Conservation (phyloP, 108 stramenopile species). For the Pseudonitzschia delicatissima region DNA sequence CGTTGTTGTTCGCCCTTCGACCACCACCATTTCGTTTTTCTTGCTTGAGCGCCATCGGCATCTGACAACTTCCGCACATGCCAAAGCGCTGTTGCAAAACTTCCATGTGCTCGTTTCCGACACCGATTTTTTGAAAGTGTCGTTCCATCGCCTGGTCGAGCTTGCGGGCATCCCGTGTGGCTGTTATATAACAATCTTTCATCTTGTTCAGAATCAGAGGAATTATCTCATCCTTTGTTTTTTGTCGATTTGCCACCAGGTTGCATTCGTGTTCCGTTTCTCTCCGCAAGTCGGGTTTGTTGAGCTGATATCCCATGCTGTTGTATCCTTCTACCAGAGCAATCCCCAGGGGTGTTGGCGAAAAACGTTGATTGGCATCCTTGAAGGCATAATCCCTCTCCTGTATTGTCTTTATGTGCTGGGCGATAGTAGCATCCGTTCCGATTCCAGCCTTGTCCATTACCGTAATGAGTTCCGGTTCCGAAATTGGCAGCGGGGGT, state of each 20-base stretch:
- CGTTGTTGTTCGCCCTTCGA: slow-evolving; percentile 22
- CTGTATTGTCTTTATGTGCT: slow-evolving; percentile 82
- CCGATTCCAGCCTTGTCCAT: slow-evolving; percentile 90
- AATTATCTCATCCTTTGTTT: slow-evolving; percentile 74
- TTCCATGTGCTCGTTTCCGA: slow-evolving; percentile 34
- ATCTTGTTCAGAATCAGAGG: slow-evolving; percentile 74
- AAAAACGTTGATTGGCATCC: slow-evolving; percentile 72
- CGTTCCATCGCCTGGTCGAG: slow-evolving; percentile 80
- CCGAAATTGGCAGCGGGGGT: slow-evolving; percentile 69
- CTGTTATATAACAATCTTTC: slow-evolving; percentile 66
- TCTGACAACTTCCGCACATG: slow-evolving; percentile 66
- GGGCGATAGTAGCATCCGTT: slow-evolving; percentile 94
- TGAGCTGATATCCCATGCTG: slow-evolving; percentile 93
- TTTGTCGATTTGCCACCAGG: slow-evolving; percentile 66
- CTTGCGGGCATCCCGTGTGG: slow-evolving; percentile 74
- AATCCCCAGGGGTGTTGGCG: slow-evolving; percentile 83
- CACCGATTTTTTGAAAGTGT: slow-evolving; percentile 62
- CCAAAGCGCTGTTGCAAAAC: slow-evolving; percentile 60
- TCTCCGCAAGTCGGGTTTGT: slow-evolving; percentile 87
- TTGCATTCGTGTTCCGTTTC: slow-evolving; percentile 85
- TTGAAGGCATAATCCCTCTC: slow-evolving; percentile 83
- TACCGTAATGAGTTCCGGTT: slow-evolving; percentile 77
- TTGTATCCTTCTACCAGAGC: slow-evolving; percentile 94
- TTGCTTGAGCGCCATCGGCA: slow-evolving; percentile 62
- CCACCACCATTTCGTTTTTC: slow-evolving; percentile 31